Percentiles rank a stretch among this genome's conserved stretches.
phyloP scores from a whole-genome alignment of 306 rosid genomes.

The Hylodesmum podocarpum region DNA sequence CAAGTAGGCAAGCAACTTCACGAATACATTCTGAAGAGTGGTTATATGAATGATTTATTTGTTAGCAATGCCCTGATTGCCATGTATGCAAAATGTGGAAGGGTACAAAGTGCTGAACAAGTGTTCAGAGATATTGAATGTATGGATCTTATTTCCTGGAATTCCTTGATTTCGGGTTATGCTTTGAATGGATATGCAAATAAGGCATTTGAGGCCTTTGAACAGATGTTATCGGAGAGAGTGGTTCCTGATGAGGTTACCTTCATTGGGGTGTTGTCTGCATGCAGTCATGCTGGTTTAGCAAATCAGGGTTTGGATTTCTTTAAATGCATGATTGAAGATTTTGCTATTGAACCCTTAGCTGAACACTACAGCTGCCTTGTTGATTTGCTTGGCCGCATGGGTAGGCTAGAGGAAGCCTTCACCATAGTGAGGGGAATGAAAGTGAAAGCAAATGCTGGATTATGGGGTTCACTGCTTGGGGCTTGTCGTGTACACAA shows the following conservation, averaged over 20 bases:
- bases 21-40: conserved; percentile 58
- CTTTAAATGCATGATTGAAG: conserved; percentile 61
- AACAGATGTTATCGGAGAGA: conserved; percentile 52
- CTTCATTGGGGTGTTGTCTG: conserved; percentile 69
- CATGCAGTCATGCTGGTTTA: conserved; percentile 77
- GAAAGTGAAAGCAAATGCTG: conserved; percentile 62
- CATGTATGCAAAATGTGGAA: conserved; percentile 79
- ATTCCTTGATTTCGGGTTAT: conserved; percentile 76
- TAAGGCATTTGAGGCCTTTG: conserved; percentile 56
- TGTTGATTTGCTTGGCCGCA: conserved; percentile 74
- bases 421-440: conserved; percentile 49
- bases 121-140: conserved; percentile 50
- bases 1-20: conserved; percentile 77
- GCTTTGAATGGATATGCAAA: conserved; percentile 69
- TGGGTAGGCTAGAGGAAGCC: conserved; percentile 80
- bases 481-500: conserved; percentile 62
- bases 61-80: conserved; percentile 70
- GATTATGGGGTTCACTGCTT: conserved; percentile 78
- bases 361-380: conserved; percentile 78
- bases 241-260: conserved; percentile 66
- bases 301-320: conserved; percentile 49
- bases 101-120: conserved; percentile 47
- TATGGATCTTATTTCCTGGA: conserved; percentile 74
- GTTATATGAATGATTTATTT: conserved; percentile 56
- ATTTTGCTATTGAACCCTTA: conserved; percentile 54